A percentile compares a stretch with the other conserved stretches of the same genome.
Conservation (phyloP, 1,284 basidiomycete species). For the Phlebopus sp. region DNA sequence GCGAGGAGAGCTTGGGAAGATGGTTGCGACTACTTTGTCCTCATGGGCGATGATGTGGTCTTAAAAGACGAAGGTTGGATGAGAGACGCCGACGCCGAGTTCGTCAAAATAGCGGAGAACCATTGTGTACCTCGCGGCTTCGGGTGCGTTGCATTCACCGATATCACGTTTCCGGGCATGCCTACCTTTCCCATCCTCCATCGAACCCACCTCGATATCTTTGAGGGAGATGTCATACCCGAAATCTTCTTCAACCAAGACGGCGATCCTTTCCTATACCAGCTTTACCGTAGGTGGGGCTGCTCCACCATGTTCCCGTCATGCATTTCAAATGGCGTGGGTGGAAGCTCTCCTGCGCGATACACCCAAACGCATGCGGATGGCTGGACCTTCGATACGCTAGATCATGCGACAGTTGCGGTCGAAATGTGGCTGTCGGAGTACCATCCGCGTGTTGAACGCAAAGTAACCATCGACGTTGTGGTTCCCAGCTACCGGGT, state of each 20-base stretch:
- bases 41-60: constrained; percentile 57
- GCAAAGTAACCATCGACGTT: constrained; percentile 50
- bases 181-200: constrained; percentile 59
- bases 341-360: constrained; percentile 45
- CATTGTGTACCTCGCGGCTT: constrained; percentile 42
- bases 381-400: constrained; percentile 49
- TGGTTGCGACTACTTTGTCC: constrained; percentile 47
- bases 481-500: constrained; percentile 58
- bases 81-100: constrained; percentile 38
- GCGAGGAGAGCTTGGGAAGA: constrained; percentile 48
- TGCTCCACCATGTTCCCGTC: constrained; percentile 45
- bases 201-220: constrained; percentile 54
- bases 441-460: constrained; percentile 21
- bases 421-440: constrained; percentile 39
- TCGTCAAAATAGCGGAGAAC: constrained; percentile 33
- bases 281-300: constrained; percentile 57
- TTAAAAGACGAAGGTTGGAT: constrained; percentile 54
- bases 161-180: constrained; percentile 56
- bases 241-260: constrained; percentile 56
- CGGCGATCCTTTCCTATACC: constrained; percentile 56
- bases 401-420: constrained; percentile 39
- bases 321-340: constrained; percentile 44
- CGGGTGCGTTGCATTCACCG: constrained; percentile 58
- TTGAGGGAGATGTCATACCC: constrained; percentile 50
- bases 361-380: constrained; percentile 44